phyloP scores from a whole-genome alignment of 495 filamentous ascomycete species.

The Annulohypoxylon moriforme region DNA sequence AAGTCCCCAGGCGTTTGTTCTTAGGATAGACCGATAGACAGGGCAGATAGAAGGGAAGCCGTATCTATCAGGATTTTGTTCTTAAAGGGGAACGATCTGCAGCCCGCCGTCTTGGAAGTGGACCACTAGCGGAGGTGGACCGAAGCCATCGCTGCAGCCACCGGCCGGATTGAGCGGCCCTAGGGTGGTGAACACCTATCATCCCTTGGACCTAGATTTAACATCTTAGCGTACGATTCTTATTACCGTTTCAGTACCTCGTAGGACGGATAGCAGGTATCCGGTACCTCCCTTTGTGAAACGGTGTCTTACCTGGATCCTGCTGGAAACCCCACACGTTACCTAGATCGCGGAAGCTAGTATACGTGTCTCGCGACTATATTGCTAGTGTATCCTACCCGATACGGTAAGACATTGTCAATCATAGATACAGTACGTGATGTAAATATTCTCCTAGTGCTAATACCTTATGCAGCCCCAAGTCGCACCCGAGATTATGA shows the following conservation, averaged over 20 bases:
- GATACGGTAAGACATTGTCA: neutral
- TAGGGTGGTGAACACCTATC: neutral
- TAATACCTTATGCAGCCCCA: conserved; percentile 18
- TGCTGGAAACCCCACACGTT: conserved; percentile 1
- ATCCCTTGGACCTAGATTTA: conserved; percentile 5
- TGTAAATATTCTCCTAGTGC: conserved; percentile 39
- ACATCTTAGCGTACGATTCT: neutral
- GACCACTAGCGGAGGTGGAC: conserved; percentile 25
- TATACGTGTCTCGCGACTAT: conserved; percentile 17
- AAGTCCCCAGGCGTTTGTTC: neutral
- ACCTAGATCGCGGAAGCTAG: conserved; percentile 10
- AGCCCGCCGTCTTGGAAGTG: conserved; percentile 27
- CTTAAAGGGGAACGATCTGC: conserved; percentile 39
- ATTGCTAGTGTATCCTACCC: neutral
- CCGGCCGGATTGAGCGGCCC: conserved; percentile 14
- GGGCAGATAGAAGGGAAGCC: neutral
- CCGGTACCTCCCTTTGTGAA: conserved; percentile 13
- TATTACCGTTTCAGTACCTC: conserved; percentile 41
- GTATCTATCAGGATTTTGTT: conserved; percentile 3
- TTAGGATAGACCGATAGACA: neutral
- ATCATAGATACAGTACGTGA: conserved; percentile 13
- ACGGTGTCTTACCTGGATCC: conserved; percentile 4
- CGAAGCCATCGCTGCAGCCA: conserved; percentile 39
- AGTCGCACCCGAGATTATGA: conserved; percentile 20
- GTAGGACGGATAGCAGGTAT: conserved; percentile 31